Percentiles rank a stretch among this genome's conserved stretches.
phyloP scores from a whole-genome alignment of 176 grass and related monocot species.

The Miscanthus lutarioriparius region DNA sequence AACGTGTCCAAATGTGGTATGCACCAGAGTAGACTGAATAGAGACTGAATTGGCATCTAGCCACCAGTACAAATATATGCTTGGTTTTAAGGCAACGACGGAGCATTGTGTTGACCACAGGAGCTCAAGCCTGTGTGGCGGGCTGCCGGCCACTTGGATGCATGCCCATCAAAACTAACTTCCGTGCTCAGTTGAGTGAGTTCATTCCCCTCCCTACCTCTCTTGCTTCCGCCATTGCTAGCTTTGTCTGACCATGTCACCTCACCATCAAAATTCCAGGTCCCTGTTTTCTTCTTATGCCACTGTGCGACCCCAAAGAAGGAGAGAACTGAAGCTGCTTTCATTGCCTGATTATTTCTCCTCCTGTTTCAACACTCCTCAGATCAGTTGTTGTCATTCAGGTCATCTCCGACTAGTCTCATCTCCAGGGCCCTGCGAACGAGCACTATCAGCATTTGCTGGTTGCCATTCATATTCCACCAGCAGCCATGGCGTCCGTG shows the following conservation, averaged over 20 bases:
- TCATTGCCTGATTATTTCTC: background rate
- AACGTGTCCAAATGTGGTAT: too few relatives aligned
- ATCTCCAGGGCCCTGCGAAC: constrained; percentile 21
- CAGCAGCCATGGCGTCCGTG: background rate
- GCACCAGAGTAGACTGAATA: too few relatives aligned
- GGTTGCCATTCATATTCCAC: constrained; percentile 1
- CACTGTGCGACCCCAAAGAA: background rate
- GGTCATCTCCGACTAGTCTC: constrained; percentile 37
- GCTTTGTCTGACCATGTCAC: constrained; percentile 39
- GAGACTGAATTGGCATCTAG: too few relatives aligned
- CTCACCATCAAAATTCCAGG: constrained; percentile 34
- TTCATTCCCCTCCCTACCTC: background rate
- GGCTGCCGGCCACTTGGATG: background rate
- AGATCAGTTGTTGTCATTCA: constrained; percentile 15
- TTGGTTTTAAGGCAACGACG: background rate
- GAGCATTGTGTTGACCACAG: constrained; percentile 23
- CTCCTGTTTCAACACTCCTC: too few relatives aligned
- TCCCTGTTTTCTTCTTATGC: constrained; percentile 32
- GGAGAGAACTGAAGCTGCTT: constrained; percentile 39
- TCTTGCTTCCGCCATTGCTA: constrained; percentile 4
- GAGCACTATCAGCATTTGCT: constrained; percentile 5
- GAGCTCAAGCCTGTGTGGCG: background rate
- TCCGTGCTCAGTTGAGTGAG: background rate
- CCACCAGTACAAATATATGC: too few relatives aligned
- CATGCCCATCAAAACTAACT: constrained; percentile 21